These are phyloP conservation scores for Penicillium taxi DNA, from an alignment of 495 filamentous ascomycete species.

Conservation along the genomic window DNA sequence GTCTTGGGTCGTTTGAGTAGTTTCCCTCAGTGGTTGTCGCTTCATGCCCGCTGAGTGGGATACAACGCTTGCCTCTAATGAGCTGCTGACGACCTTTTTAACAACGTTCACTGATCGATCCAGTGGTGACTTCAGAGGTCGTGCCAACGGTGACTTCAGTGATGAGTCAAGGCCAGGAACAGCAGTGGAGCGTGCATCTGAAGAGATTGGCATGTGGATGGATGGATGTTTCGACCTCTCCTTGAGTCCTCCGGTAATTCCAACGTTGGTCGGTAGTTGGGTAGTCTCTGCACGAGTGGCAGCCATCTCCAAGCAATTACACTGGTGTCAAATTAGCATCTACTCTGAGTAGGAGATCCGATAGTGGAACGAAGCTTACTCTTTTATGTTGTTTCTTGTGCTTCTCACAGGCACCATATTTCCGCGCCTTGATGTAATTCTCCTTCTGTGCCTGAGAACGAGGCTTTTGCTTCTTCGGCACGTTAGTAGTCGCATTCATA, in stretches of 20 bases:
- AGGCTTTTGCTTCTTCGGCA: slow-evolving; percentile 41
- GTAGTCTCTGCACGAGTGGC: slow-evolving; percentile 18
- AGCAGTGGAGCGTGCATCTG: slow-evolving; percentile 5
- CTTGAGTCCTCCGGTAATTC: too few species aligned
- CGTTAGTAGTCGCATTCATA: slow-evolving; percentile 37
- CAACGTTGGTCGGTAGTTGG: slow-evolving; percentile 11
- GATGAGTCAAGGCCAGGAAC: slow-evolving; percentile 11
- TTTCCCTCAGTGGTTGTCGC: too few species aligned
- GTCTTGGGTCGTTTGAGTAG: too few species aligned
- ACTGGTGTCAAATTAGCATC: slow-evolving; percentile 26
- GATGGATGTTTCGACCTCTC: slow-evolving; percentile 6
- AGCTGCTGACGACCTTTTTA: slow-evolving; percentile 5
- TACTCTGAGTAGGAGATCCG: neutral
- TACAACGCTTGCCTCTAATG: slow-evolving; percentile 6
- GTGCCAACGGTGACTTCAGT: slow-evolving; percentile 1
- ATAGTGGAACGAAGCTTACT: slow-evolving; percentile 19
- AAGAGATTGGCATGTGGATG: slow-evolving; percentile 4
- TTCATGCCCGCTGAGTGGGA: too few species aligned
- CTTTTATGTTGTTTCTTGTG: slow-evolving; percentile 43
- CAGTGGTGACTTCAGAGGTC: too few species aligned
- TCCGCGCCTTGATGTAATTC: slow-evolving; percentile 42
- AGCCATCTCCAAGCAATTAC: slow-evolving; percentile 39
- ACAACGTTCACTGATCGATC: slow-evolving; percentile 5
- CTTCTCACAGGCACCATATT: slow-evolving; percentile 41
- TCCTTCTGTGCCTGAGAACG: slow-evolving; percentile 40